Evolutionary conservation across 163 green algal genomes (phyloP).

Genomic region (Coccomyxa subellipsoidea): DNA sequence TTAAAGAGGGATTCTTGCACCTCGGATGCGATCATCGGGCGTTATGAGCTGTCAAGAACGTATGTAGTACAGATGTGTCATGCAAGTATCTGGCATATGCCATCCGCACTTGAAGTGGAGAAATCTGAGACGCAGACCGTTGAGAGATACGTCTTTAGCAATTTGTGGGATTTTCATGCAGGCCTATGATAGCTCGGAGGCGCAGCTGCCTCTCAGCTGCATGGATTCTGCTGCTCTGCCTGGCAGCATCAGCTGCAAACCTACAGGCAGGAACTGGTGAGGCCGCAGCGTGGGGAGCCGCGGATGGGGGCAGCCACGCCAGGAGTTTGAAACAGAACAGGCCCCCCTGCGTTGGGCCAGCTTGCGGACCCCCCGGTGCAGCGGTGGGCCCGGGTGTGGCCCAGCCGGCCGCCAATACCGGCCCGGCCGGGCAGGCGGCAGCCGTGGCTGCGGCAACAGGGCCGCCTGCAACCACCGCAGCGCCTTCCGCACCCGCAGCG

Average conservation of each 20-base stretch:
- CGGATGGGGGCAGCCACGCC: background rate
- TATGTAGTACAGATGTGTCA: background rate
- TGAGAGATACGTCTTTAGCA: no score
- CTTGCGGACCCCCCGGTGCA: background rate
- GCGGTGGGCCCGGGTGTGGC: background rate
- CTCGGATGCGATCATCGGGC: background rate
- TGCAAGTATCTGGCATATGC: background rate
- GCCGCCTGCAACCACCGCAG: background rate
- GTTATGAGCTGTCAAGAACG: background rate
- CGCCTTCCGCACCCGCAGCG: background rate
- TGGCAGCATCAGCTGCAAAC: background rate
- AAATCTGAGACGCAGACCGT: no score
- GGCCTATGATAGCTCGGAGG: background rate
- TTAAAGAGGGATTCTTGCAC: background rate
- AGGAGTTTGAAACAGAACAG: background rate
- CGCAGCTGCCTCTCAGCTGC: background rate
- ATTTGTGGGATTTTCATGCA: background rate
- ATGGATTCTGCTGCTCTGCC: background rate
- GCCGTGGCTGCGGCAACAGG: background rate
- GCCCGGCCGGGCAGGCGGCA: background rate
- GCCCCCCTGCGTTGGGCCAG: background rate
- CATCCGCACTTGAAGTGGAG: no score
- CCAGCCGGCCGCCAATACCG: background rate
- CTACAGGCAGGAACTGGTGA: background rate
- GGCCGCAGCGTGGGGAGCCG: background rate